Conservation (phyloP, 192 early-diverging fungal genomes). For the Coemansia sp. region DNA sequence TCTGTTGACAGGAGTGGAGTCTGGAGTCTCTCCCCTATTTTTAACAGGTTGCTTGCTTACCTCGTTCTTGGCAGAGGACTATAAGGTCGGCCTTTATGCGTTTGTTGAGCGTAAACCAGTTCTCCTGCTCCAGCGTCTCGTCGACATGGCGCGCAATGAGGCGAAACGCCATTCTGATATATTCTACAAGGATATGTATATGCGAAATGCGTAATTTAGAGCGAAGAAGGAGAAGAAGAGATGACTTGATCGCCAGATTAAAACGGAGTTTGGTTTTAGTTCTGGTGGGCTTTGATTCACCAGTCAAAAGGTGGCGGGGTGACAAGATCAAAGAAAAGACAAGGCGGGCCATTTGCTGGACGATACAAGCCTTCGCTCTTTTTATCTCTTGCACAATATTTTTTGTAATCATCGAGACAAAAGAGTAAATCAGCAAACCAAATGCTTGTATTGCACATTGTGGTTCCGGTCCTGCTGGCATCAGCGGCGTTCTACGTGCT, state of each 20-base stretch:
- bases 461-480: slow-evolving; percentile 30
- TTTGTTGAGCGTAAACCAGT: slow-evolving; percentile 59
- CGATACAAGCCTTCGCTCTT: no score
- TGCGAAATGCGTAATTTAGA: not conserved
- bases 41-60: slow-evolving; percentile 44
- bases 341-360: no score
- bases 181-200: not conserved
- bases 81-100: slow-evolving; percentile 71
- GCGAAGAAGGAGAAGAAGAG: not conserved
- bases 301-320: not conserved
- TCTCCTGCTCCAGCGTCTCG: slow-evolving; percentile 60
- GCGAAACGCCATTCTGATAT: slow-evolving; percentile 50
- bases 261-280: not conserved
- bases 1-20: no score
- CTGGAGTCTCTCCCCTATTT: no score
- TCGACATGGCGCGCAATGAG: slow-evolving; percentile 61
- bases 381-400: not conserved
- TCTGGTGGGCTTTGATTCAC: not conserved
- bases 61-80: slow-evolving; percentile 69
- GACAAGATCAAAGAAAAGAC: no score
- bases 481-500: slow-evolving; percentile 31
- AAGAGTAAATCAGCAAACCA: no score
- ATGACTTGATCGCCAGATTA: not conserved
- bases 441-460: slow-evolving; percentile 46
- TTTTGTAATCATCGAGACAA: not conserved